These are phyloP conservation scores for Rhizoclosmatium globosum DNA, from an alignment of 192 early-diverging fungal genomes.

Conservation along the genomic window DNA sequence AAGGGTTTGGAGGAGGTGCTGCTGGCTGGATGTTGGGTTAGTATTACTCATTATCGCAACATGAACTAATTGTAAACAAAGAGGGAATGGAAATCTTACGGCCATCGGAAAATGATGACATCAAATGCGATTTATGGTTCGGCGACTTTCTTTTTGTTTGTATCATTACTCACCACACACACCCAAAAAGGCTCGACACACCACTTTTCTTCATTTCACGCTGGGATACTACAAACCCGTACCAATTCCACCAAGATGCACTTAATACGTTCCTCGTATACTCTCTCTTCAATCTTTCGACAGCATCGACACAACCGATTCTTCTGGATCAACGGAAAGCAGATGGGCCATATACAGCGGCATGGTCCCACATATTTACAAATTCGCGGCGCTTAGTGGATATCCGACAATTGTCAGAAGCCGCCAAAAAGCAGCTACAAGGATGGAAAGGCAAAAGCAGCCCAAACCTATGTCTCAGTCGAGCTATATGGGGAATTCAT, in stretches of 20 bases:
- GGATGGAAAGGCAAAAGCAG: not conserved
- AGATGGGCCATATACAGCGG: slow-evolving; percentile 33
- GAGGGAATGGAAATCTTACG: not conserved
- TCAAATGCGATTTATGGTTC: slow-evolving; percentile 18
- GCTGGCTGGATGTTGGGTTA: slow-evolving; percentile 41
- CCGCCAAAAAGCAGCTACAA: not conserved
- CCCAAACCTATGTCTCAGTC: slow-evolving; percentile 18
- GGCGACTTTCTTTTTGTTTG: not conserved
- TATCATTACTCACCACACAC: not conserved
- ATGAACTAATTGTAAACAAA: not conserved
- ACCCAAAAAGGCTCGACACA: slow-evolving; percentile 20
- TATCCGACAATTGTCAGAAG: slow-evolving; percentile 10
- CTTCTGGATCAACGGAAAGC: slow-evolving; percentile 32
- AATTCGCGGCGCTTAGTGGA: slow-evolving; percentile 17
- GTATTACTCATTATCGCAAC: not conserved
- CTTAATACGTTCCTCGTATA: slow-evolving; percentile 43
- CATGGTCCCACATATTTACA: slow-evolving; percentile 36
- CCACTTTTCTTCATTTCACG: slow-evolving; percentile 30
- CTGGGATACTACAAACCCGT: slow-evolving; percentile 46
- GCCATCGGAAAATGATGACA: not conserved
- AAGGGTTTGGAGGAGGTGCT: slow-evolving; percentile 27
- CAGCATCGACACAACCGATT: slow-evolving; percentile 26
- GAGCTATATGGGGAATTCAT: slow-evolving; percentile 38
- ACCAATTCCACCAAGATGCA: slow-evolving; percentile 43
- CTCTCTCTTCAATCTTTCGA: slow-evolving; percentile 17